These are phyloP conservation scores for Candida ipomoeae DNA, from an alignment of 805 yeast genomes.

Conservation along the genomic window DNA sequence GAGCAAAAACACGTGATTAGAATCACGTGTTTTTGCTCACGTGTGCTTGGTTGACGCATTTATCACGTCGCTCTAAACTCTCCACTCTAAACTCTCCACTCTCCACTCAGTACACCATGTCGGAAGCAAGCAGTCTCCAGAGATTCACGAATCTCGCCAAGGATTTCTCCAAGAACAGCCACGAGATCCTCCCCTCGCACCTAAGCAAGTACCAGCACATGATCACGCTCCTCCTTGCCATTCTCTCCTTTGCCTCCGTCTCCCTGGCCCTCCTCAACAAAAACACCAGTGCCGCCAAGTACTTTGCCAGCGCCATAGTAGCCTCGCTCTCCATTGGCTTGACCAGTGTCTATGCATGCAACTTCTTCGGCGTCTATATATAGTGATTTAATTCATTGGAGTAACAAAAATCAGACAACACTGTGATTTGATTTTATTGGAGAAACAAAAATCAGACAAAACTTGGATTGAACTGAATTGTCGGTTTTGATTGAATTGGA, in stretches of 20 bases:
- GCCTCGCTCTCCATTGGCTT: constrained; percentile 38
- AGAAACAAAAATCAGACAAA: too few species aligned
- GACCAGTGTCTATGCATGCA: constrained; percentile 34
- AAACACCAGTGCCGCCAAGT: constrained; percentile 13
- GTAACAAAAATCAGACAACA: background rate
- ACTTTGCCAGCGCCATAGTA: constrained; percentile 27
- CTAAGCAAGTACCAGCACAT: constrained; percentile 12
- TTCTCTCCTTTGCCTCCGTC: constrained; percentile 15
- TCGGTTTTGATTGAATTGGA: too few species aligned
- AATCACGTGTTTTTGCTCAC: too few species aligned
- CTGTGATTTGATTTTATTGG: too few species aligned
- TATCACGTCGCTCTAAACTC: too few species aligned
- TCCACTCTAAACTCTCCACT: too few species aligned
- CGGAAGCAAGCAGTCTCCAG: constrained; percentile 4
- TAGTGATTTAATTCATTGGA: constrained; percentile 11
- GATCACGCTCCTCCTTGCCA: constrained; percentile 12
- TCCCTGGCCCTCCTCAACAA: constrained; percentile 17
- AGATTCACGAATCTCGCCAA: constrained; percentile 10
- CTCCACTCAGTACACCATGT: background rate
- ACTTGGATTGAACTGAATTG: too few species aligned
- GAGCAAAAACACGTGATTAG: too few species aligned
- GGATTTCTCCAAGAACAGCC: constrained; percentile 11
- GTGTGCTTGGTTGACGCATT: too few species aligned
- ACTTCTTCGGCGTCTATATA: constrained; percentile 42
- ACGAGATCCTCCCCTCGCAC: constrained; percentile 12